Base-by-base conservation (phyloP, 2,329 filamentous ascomycete species). In the Parastagonospora nodorum region DNA sequence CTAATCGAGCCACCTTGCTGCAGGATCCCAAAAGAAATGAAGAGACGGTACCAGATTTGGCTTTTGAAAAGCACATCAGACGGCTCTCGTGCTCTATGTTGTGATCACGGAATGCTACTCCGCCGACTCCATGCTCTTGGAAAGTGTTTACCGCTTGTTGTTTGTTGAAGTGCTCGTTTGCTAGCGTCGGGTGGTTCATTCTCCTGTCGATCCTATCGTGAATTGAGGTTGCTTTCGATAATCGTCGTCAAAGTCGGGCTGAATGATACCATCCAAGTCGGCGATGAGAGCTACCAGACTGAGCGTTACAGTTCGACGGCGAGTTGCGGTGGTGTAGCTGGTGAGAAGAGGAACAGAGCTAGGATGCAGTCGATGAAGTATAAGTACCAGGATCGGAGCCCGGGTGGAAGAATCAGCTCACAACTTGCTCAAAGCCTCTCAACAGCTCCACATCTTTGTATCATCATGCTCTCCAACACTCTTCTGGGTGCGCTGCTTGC, bases 351-450 rank as follows among this genome's bases (percentile, higher is more conserved):
- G 9, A n/a, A 9, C 5, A 9, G 28, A n/a, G 29, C 15, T 9
- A 33, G 24, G 15, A 29, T 27, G n/a, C n/a, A 2, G 45, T 8
- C 24, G 47, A 24, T 16, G 24, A 41, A 45, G 33, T 65, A 67
- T 66, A 68, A 68, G 58, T 61, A 62, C 15, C 31, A 49, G 35
- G 9, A 31, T 11, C 5, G 37, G 30, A 27, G 42, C 40, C 35
- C 9, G 14, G n/a, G 45, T 51, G 46, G 19, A 32, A 32, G 52
- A 68, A 61, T 45, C 51, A 60, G 55, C 61, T 62, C 61, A 64
- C 48, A 61, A 61, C 50, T 53, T 64, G 55, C 63, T 64, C 64
- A 66, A 63, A 64, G 44, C 48, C 44, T 55, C 58, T 64, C 57
- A 54, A 39, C 49, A 54, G 45, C 55, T 57, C 35, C 45, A 45